These are phyloP conservation scores for Zymoseptoria crescenta DNA, from an alignment of 2,329 filamentous ascomycete genomes.

Conservation along the genomic window DNA sequence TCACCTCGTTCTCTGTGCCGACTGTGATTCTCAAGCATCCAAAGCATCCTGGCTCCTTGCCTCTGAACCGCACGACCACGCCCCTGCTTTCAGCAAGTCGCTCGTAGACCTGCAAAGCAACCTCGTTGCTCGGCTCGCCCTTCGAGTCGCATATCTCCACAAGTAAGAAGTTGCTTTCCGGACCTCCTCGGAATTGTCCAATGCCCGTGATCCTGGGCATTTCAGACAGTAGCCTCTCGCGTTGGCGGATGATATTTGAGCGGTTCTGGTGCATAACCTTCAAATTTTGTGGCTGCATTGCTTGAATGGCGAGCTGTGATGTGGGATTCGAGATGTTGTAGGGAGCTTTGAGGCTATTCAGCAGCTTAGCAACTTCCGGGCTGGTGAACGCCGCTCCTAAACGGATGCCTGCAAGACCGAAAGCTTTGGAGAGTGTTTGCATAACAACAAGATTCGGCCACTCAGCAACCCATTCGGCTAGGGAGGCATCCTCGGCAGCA, in stretches of 20 bases:
- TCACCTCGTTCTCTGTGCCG: constrained; percentile 80
- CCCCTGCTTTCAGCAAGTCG: constrained; percentile 74
- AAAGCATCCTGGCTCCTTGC: constrained; percentile 81
- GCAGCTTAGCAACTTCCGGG: constrained; percentile 63
- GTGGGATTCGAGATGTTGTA: constrained; percentile 93
- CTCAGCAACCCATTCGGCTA: constrained; percentile 85
- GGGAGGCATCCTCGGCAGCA: constrained; percentile 65
- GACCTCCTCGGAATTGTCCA: constrained; percentile 72
- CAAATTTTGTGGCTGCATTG: constrained; percentile 60
- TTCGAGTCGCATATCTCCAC: constrained; percentile 72
- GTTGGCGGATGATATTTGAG: constrained; percentile 63
- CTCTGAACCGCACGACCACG: constrained; percentile 88
- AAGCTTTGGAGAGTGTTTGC: constrained; percentile 98
- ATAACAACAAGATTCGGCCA: constrained; percentile 95
- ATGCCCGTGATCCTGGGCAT: constrained; percentile 70
- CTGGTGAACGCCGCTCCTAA: constrained; percentile 79
- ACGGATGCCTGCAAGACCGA: constrained; percentile 88
- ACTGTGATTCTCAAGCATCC: constrained; percentile 89
- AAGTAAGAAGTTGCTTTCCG: constrained; percentile 79
- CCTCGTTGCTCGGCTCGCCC: constrained; percentile 69
- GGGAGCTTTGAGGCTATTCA: constrained; percentile 91
- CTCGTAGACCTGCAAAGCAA: constrained; percentile 75
- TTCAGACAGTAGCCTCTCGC: constrained; percentile 65
- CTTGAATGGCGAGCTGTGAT: constrained; percentile 67
- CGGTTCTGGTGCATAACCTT: constrained; percentile 64